These are phyloP conservation scores for Coniochaeta ligniaria DNA, from an alignment of 2,329 filamentous ascomycete genomes.

Conservation along the genomic window DNA sequence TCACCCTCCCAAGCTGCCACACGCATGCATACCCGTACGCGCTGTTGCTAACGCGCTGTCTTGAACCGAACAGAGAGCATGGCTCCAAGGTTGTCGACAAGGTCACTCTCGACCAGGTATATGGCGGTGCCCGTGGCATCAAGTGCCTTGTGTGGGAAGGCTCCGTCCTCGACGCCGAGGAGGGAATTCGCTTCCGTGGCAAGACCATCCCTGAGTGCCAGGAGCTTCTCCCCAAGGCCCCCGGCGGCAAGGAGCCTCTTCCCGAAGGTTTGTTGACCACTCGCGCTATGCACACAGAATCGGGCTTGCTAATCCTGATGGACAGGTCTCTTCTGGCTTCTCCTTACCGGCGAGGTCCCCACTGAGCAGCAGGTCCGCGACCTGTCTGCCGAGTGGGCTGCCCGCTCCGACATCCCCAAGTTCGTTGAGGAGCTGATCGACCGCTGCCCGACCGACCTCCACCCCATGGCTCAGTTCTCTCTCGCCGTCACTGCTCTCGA, in stretches of 20 bases:
- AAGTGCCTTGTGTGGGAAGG: slow-evolving; percentile 99
- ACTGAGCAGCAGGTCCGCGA: slow-evolving; percentile 97
- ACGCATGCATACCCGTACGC: background rate
- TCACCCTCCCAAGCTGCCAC: slow-evolving; percentile 10
- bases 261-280: slow-evolving; percentile 62
- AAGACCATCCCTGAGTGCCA: slow-evolving; percentile 99
- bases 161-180: slow-evolving; percentile 95
- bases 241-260: slow-evolving; percentile 92
- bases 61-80: slow-evolving; percentile 62
- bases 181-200: slow-evolving; percentile 98
- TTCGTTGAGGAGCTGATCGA: slow-evolving; percentile 99
- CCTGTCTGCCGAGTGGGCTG: slow-evolving; percentile 97
- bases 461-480: slow-evolving; percentile 99
- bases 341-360: slow-evolving; percentile 95
- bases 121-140: slow-evolving; percentile 97
- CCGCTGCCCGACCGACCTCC: slow-evolving; percentile 96
- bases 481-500: slow-evolving; percentile 96
- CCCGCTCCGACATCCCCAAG: slow-evolving; percentile 92
- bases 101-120: slow-evolving; percentile 98
- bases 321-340: slow-evolving; percentile 95
- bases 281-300: background rate
- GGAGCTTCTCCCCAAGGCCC: slow-evolving; percentile 92
- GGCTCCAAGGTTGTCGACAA: slow-evolving; percentile 94
- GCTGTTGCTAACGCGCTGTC: background rate
- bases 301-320: background rate